Evolutionary conservation across 73 alveolate genomes (phyloP).

Genomic region (Breviolum minutum): DNA sequence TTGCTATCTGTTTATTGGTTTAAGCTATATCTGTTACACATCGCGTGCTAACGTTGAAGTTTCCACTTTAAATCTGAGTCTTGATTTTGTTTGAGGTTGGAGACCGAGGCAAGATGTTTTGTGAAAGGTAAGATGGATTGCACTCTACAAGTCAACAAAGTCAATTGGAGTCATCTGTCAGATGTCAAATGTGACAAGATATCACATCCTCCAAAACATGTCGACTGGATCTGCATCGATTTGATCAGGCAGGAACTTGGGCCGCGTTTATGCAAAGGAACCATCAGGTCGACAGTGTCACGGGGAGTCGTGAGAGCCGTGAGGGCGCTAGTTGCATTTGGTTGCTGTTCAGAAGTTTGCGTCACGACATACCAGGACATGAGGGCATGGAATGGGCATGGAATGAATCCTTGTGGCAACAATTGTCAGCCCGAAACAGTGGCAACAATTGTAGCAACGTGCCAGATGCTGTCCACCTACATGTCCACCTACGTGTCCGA

Average conservation of each 20-base stretch:
- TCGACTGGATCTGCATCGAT: background rate
- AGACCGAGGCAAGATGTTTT: background rate
- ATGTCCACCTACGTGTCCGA: background rate
- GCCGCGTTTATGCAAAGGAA: background rate
- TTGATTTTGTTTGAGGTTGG: background rate
- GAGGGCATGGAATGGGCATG: background rate
- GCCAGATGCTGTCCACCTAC: conserved; percentile 22
- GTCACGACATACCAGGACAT: background rate
- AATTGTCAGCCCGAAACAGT: background rate
- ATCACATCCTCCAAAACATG: background rate
- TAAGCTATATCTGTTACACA: no score
- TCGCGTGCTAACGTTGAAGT: no score
- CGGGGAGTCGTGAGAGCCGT: background rate
- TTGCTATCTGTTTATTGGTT: no score
- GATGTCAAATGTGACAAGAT: background rate
- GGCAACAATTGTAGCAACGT: background rate
- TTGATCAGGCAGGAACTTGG: conserved; percentile 2
- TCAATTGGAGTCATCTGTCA: background rate
- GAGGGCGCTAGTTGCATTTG: background rate
- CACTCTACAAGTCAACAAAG: no score
- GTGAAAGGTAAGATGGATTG: background rate
- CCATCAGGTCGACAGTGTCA: background rate
- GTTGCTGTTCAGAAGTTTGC: background rate
- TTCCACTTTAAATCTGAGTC: no score
- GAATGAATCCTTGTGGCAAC: background rate